Base-by-base conservation (phyloP, 106 monocot genomes). In the Acanthochlamys bracteata region DNA sequence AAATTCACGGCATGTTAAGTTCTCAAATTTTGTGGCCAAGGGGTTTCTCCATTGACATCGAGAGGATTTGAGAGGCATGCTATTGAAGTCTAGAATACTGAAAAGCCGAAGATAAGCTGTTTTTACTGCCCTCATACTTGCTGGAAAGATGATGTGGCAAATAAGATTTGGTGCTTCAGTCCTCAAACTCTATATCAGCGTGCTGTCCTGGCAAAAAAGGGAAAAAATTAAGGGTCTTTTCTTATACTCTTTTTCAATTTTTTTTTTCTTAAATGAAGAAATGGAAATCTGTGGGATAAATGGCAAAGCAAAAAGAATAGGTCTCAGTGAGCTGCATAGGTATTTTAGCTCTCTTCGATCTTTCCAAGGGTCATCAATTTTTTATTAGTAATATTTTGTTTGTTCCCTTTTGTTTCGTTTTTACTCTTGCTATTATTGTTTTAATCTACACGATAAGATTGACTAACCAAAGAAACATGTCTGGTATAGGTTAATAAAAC, bases 1-100 rank as follows among this genome's bases (percentile, higher is more conserved):
- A 17, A 11, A 23, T 41, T 61, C 22, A 22, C 15, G 17, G 63
- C 42, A 12, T 24, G 17, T n/a, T 10, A 33, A 59, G 20, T 63
- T 63, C 63, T 63, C 43, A 43, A 60, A 23, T 19, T 45, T 63
- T 63, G 41, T 19, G n/a, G 63, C 42, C 42, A 46, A 63, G 14
- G 20, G 63, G 45, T 63, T 63, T 63, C 43, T 63, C 63, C 63
- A 63, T 63, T 63, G 63, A 63, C 63, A 45, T 43, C 42, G n/a
- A 14, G 43, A 20, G 43, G 63, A 45, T 63, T 45, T 63, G n/a
- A 63, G 21, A 43, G 63, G 17, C 15, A 63, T 45, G 63, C 10
- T 42, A 1, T 41, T 41, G n/a, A 63, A 62, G 59, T 59, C 10
- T 59, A 14, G 27, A 58, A 26, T 59, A 12, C 59, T 25, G 15